Evolutionary conservation across 78 protist species (phyloP).

Genomic region (Fonticula alba): DNA sequence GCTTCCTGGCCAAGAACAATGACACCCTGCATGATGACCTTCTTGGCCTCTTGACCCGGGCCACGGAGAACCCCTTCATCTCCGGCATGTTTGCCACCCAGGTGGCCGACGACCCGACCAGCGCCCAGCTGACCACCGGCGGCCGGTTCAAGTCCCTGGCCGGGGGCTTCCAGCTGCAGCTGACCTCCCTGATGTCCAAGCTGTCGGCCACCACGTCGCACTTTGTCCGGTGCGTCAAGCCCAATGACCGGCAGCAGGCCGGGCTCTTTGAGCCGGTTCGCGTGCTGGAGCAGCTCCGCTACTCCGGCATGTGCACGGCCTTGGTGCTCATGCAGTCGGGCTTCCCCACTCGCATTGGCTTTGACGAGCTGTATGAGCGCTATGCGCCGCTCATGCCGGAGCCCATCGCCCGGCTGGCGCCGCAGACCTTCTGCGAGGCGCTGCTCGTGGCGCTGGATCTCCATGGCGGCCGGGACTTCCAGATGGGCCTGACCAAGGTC

Average conservation of each 20-base stretch:
- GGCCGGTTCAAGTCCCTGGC: not conserved
- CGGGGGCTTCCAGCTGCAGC: not conserved
- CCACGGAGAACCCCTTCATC: not conserved
- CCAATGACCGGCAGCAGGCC: slow-evolving; percentile 20
- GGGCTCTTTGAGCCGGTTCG: too few relatives aligned
- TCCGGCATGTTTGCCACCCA: not conserved
- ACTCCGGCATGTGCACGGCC: slow-evolving; percentile 1
- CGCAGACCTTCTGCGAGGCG: slow-evolving; percentile 5
- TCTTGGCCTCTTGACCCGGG: not conserved
- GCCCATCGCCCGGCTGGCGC: not conserved
- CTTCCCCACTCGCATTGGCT: slow-evolving; percentile 5
- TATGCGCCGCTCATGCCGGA: not conserved
- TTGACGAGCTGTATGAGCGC: not conserved
- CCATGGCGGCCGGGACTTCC: slow-evolving; percentile 3
- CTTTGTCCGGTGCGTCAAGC: slow-evolving; percentile 47
- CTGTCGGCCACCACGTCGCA: slow-evolving; percentile 8
- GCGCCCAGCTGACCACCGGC: too few relatives aligned
- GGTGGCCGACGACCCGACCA: not conserved
- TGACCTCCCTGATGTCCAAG: not conserved
- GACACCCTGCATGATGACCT: slow-evolving; percentile 26
- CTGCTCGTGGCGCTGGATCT: slow-evolving; percentile 7
- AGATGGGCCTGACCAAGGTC: slow-evolving; percentile 8
- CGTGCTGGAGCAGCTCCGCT: not conserved
- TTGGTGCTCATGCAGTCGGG: not conserved
- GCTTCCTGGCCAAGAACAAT: slow-evolving; percentile 39